These are phyloP conservation scores for Tolypocladium capitatum DNA, from an alignment of 2,329 filamentous ascomycete genomes.

Conservation along the genomic window DNA sequence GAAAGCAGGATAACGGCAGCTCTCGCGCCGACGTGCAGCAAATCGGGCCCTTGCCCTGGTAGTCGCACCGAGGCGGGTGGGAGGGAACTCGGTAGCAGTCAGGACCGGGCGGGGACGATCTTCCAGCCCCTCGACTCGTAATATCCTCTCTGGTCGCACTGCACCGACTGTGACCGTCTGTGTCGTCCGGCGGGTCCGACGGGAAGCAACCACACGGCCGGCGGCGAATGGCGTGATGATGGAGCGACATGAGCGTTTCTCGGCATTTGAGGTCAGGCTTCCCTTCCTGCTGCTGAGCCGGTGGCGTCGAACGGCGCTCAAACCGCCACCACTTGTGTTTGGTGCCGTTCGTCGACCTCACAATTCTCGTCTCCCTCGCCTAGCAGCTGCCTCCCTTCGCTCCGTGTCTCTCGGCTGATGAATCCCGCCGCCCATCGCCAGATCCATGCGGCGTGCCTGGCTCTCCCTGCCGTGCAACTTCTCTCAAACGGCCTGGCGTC, in stretches of 20 bases:
- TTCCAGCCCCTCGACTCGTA: not conserved
- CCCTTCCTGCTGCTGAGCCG: too few species aligned
- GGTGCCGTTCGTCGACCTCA: too few species aligned
- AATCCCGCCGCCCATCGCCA: not conserved
- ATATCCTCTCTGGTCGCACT: not conserved
- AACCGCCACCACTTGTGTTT: too few species aligned
- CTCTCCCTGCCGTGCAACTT: not conserved
- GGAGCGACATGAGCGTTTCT: not conserved
- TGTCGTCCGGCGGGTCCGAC: not conserved
- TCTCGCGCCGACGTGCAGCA: not conserved
- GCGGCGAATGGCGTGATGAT: not conserved
- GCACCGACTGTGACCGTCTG: not conserved
- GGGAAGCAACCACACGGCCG: not conserved
- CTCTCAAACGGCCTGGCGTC: not conserved
- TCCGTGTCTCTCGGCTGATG: not conserved
- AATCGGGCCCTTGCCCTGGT: not conserved
- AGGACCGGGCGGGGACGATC: not conserved
- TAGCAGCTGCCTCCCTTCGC: not conserved
- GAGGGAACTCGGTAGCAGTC: not conserved
- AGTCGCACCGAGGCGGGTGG: not conserved
- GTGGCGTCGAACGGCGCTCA: too few species aligned
- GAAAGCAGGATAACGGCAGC: slow-evolving; percentile 6
- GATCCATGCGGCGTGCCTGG: not conserved
- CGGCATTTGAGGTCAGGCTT: not conserved
- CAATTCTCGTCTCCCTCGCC: not conserved